Base-by-base conservation (phyloP, 2,329 filamentous ascomycete genomes). In the Talaromyces funiculosus region DNA sequence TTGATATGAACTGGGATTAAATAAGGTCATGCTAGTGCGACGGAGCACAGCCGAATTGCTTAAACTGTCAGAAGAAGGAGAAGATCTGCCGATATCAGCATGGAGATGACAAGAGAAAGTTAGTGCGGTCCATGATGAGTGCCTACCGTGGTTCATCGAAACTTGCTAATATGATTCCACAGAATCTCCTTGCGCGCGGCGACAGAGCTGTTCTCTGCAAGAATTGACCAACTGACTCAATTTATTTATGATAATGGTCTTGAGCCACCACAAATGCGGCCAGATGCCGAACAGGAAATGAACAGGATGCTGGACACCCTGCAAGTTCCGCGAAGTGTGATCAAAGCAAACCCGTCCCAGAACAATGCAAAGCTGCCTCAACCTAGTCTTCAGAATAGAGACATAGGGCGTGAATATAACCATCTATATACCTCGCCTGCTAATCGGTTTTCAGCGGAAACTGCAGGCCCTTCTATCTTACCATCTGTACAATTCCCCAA, bases 181-280 rank as follows among this genome's bases (percentile, higher is more conserved):
- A 74, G 72, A 58, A 69, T 74, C 10, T 73, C 72, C 18, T 67
- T 74, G n/a, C 69, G 72, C 58, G 71, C 69, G 56, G 69, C 72
- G 3, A 72, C 72, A 8, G 72, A 74, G 60, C 62, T 75, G 0
- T 75, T 76, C 57, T 74, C 73, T 2, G 67, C 71, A 1, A 64
- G 73, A 47, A 73, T 76, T 51, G 73, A 75, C 59, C 73, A 76
- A 60, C 65, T 75, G 18, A 69, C 65, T 60, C 71, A 75, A 24
- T 78, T 77, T 31, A 78, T 78, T n/a, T 63, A 71, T 47, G 73
- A 77, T 18, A 68, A 76, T 64, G 74, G 74, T 3, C 66, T 78
- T 3, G 67, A 74, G 31, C 71, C 73, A 2, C 76, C 76, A 0
- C 63, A 65, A 0, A 78, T 78, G 76, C 67, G 72, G 5, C 67